A percentile compares a stretch with the other conserved stretches of the same genome.
phyloP scores from a whole-genome alignment of 2,329 filamentous ascomycete genomes.

The Tolypocladium amazonense region DNA sequence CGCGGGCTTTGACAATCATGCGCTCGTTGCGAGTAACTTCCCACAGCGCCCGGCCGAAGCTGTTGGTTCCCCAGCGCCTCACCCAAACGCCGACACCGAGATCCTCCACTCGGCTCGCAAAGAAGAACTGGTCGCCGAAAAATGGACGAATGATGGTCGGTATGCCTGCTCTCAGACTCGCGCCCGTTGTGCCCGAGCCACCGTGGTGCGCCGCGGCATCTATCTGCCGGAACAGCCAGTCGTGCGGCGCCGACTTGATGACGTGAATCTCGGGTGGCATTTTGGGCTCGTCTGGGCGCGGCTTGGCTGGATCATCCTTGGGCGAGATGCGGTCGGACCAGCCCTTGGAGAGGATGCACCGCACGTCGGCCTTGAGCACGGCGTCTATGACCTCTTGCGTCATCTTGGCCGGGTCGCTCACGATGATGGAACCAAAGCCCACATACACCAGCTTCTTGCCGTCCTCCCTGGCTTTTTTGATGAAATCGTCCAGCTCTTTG shows the following conservation, averaged over 20 bases:
- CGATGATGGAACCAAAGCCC: slow-evolving; percentile 92
- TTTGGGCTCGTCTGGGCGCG: slow-evolving; percentile 51
- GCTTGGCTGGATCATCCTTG: slow-evolving; percentile 30
- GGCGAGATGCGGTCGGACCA: slow-evolving; percentile 74
- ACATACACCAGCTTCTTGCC: slow-evolving; percentile 92
- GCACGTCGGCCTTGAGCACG: slow-evolving; percentile 81
- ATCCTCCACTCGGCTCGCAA: slow-evolving; percentile 80
- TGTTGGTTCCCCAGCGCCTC: slow-evolving; percentile 78
- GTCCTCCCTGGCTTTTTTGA: slow-evolving; percentile 69
- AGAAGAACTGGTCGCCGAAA: slow-evolving; percentile 98
- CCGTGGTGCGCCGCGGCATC: slow-evolving; percentile 93
- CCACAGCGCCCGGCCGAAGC: slow-evolving; percentile 81
- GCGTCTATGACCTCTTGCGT: slow-evolving; percentile 90
- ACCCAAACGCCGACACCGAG: slow-evolving; percentile 85
- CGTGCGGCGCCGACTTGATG: slow-evolving; percentile 86
- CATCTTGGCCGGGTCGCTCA: slow-evolving; percentile 77
- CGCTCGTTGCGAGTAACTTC: slow-evolving; percentile 81
- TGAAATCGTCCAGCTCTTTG: slow-evolving; percentile 67
- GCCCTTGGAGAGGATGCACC: slow-evolving; percentile 90
- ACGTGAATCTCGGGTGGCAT: slow-evolving; percentile 72
- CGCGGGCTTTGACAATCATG: slow-evolving; percentile 78
- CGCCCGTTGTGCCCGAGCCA: slow-evolving; percentile 88
- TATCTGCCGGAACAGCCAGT: slow-evolving; percentile 91
- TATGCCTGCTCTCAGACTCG: slow-evolving; percentile 79
- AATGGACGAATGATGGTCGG: slow-evolving; percentile 95